Base-by-base conservation (phyloP, 768 basidiomycete species). In the Tricholoma matsutake region DNA sequence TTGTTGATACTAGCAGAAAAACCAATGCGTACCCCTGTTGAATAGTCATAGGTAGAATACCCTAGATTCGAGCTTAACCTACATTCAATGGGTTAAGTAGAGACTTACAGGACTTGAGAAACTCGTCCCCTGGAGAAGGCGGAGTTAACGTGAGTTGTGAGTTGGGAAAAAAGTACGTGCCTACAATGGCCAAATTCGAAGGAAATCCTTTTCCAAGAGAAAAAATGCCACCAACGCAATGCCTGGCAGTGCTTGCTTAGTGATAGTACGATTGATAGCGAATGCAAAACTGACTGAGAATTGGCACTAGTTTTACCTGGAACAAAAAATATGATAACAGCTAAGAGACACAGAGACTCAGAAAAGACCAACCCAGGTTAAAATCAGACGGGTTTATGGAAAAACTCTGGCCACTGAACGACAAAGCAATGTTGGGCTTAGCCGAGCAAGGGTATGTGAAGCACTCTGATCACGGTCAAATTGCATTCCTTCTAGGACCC, bases 61-160 rank as follows among this genome's bases (percentile, higher is more conserved):
- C 85, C 86, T 59, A 29, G 28, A 31, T 11, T 25, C 39, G 8
- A 41, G 18, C 9, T 25, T 22, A 49, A 54, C 37, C 32, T 20
- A 10, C 13, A 16, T n/a, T 18, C n/a, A 18, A 52, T 60, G 31
- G 49, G 41, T 60, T 31, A 52, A n/a, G 56, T 31, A 57, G 29
- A 49, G 28, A 75, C 84, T 68, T 61, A 85, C 88, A 89, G 9
- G 83, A 86, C 73, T 89, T 89, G 51, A 88, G 68, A 66, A 89
- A 88, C 64, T 79, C 81, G 68, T 82, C 86, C 1, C 85, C 82
- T 82, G 61, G 22, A 51, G 8, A 58, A 31, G n/a, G 9, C 7
- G 61, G 35, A 31, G 32, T 62, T 13, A 43, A 41, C 14, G 49
- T 56, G 52, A 34, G 35, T 16, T 51, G 9, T 29, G 37, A n/a